phyloP scores from a whole-genome alignment of 2,329 filamentous ascomycete genomes.

The Fusarium compactum region DNA sequence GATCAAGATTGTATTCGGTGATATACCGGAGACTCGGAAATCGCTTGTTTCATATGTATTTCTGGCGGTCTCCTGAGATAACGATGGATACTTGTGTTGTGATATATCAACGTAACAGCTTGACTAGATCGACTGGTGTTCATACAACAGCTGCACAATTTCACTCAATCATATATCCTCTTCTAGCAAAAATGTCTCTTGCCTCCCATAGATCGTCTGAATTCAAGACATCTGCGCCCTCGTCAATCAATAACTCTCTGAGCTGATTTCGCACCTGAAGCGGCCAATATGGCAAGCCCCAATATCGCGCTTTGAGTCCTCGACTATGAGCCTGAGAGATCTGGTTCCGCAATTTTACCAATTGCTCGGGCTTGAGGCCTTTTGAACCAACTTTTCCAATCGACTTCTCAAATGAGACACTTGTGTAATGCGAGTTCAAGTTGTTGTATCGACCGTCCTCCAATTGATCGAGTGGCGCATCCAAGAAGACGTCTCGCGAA shows the following conservation, averaged over 20 bases:
- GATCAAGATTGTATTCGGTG: slow-evolving; percentile 40
- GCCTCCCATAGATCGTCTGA: slow-evolving; percentile 67
- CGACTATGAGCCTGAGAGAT: slow-evolving; percentile 62
- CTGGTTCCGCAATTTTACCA: slow-evolving; percentile 58
- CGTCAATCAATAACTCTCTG: slow-evolving; percentile 66
- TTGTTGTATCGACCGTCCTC: slow-evolving; percentile 55
- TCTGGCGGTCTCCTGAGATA: slow-evolving; percentile 6
- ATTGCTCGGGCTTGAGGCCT: slow-evolving; percentile 59
- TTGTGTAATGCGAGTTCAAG: slow-evolving; percentile 75
- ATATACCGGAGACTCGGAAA: slow-evolving; percentile 49
- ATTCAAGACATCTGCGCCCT: slow-evolving; percentile 71
- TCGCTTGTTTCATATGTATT: slow-evolving; percentile 3
- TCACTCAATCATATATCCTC: slow-evolving; percentile 5
- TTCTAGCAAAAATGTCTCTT: slow-evolving; percentile 25
- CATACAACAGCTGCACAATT: neutral
- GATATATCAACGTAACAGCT: neutral
- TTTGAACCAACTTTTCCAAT: slow-evolving; percentile 65
- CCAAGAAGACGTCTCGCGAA: slow-evolving; percentile 71
- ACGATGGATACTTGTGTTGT: slow-evolving; percentile 5
- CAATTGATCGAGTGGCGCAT: slow-evolving; percentile 68
- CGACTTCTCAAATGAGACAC: slow-evolving; percentile 64
- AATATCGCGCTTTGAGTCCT: slow-evolving; percentile 70
- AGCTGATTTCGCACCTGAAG: slow-evolving; percentile 64
- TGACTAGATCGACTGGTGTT: neutral
- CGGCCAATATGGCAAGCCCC: slow-evolving; percentile 71